A percentile compares a stretch with the other conserved stretches of the same genome.
Conservation (phyloP, 345 rosid genomes). For the Citrus unshiu region DNA sequence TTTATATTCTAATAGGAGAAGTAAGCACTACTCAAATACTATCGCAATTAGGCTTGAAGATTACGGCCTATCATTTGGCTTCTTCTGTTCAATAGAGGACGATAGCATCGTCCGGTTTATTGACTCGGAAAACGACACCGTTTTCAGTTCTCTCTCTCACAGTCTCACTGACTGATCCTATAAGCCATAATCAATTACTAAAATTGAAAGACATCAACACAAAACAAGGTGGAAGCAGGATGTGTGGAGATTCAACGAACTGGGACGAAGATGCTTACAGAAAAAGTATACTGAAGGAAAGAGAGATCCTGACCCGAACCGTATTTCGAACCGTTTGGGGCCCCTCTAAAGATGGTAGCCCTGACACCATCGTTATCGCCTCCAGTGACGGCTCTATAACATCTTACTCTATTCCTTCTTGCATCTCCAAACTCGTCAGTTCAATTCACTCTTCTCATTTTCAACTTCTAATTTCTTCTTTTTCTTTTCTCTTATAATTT, state of each 20-base stretch:
- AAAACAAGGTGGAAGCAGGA: not conserved
- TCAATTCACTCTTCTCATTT: not conserved
- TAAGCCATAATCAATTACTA: too few species aligned
- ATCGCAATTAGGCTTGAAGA: too few species aligned
- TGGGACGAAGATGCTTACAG: constrained; percentile 83
- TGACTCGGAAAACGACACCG: too few species aligned
- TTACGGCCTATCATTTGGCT: too few species aligned
- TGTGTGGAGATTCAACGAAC: constrained; percentile 68
- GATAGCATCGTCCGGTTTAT: too few species aligned
- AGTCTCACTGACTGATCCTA: too few species aligned
- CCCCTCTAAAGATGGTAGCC: constrained; percentile 53
- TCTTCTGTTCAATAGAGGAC: too few species aligned
- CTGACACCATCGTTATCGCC: constrained; percentile 61
- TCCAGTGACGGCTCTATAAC: constrained; percentile 82
- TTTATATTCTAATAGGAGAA: too few species aligned
- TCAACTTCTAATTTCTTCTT: not conserved
- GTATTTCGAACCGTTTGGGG: constrained; percentile 83
- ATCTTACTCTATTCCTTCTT: constrained; percentile 66
- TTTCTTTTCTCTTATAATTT: not conserved
- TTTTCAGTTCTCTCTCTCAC: too few species aligned
- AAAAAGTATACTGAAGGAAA: constrained; percentile 60
- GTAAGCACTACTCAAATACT: too few species aligned
- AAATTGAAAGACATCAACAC: not conserved
- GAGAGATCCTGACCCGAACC: constrained; percentile 62
- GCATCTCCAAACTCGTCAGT: constrained; percentile 52